phyloP scores from a whole-genome alignment of 805 yeast genomes.

The Wickerhamiella hasegawae region DNA sequence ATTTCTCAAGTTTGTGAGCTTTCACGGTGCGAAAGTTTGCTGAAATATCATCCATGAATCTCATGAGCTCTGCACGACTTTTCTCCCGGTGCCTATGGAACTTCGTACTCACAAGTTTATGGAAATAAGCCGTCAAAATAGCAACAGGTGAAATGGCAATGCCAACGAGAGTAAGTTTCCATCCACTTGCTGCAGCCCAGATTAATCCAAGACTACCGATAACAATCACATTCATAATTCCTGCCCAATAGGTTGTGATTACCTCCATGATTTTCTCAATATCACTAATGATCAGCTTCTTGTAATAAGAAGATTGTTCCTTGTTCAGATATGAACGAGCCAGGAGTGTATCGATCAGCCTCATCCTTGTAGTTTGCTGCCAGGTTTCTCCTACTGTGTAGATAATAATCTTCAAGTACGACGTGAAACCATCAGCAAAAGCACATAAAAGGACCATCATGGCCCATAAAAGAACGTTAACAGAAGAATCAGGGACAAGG shows the following conservation, averaged over 20 bases:
- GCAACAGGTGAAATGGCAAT: slow-evolving; percentile 58
- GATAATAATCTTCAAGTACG: slow-evolving; percentile 36
- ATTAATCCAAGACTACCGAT: slow-evolving; percentile 44
- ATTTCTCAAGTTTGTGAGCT: slow-evolving; percentile 33
- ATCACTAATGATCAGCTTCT: slow-evolving; percentile 65
- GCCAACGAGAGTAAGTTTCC: slow-evolving; percentile 79
- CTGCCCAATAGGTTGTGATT: slow-evolving; percentile 44
- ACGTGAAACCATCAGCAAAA: slow-evolving; percentile 37
- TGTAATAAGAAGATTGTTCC: slow-evolving; percentile 25
- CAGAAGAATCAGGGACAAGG: slow-evolving; percentile 30
- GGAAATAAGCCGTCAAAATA: slow-evolving; percentile 32
- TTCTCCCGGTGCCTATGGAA: slow-evolving; percentile 11
- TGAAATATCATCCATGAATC: slow-evolving; percentile 33
- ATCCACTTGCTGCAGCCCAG: slow-evolving; percentile 70
- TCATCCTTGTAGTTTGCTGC: slow-evolving; percentile 37
- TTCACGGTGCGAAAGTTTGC: slow-evolving; percentile 48
- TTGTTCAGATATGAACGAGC: slow-evolving; percentile 30
- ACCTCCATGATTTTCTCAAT: slow-evolving; percentile 57
- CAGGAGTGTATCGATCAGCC: slow-evolving; percentile 33
- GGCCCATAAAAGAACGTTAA: slow-evolving; percentile 43
- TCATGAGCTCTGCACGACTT: slow-evolving; percentile 5
- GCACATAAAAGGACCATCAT: slow-evolving; percentile 47
- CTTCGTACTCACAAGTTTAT: slow-evolving; percentile 26
- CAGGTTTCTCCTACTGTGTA: slow-evolving; percentile 52
- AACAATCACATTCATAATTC: slow-evolving; percentile 35